These are phyloP conservation scores for Excoecaria agallocha DNA, from an alignment of 345 rosid genomes.

Conservation along the genomic window DNA sequence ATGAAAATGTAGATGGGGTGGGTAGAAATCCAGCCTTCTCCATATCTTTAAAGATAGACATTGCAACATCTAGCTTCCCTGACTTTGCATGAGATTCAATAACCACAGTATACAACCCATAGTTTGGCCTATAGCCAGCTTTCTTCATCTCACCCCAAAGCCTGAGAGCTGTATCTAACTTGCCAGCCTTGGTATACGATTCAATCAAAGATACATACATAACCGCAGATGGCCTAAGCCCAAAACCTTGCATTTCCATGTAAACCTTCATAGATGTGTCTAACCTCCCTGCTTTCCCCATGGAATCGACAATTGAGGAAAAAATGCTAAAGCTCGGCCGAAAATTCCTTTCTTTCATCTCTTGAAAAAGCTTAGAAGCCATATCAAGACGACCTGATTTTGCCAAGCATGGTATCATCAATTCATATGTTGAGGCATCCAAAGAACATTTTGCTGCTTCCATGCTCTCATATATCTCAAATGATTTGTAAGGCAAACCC, in stretches of 20 bases:
- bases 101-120: slow-evolving; percentile 75
- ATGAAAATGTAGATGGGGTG: slow-evolving; percentile 85
- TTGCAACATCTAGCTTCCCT: slow-evolving; percentile 90
- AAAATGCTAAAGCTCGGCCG: slow-evolving; percentile 60
- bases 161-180: slow-evolving; percentile 73
- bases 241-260: slow-evolving; percentile 78
- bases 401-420: slow-evolving; percentile 87
- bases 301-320: slow-evolving; percentile 84
- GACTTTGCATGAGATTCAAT: slow-evolving; percentile 94
- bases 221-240: slow-evolving; percentile 74
- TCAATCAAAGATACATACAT: slow-evolving; percentile 86
- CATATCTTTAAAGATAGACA: slow-evolving; percentile 80
- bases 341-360: slow-evolving; percentile 73
- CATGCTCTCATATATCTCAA: slow-evolving; percentile 97
- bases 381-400: slow-evolving; percentile 97
- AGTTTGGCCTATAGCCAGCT: slow-evolving; percentile 83
- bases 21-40: slow-evolving; percentile 94
- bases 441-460: slow-evolving; percentile 59
- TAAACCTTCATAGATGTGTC: slow-evolving; percentile 89
- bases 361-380: slow-evolving; percentile 84
- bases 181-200: slow-evolving; percentile 88
- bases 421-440: slow-evolving; percentile 81
- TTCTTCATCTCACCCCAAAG: slow-evolving; percentile 96
- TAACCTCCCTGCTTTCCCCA: slow-evolving; percentile 97
- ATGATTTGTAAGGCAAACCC: slow-evolving; percentile 91